These are phyloP conservation scores for Melaleuca alternifolia DNA, from an alignment of 345 rosid species.

Conservation along the genomic window DNA sequence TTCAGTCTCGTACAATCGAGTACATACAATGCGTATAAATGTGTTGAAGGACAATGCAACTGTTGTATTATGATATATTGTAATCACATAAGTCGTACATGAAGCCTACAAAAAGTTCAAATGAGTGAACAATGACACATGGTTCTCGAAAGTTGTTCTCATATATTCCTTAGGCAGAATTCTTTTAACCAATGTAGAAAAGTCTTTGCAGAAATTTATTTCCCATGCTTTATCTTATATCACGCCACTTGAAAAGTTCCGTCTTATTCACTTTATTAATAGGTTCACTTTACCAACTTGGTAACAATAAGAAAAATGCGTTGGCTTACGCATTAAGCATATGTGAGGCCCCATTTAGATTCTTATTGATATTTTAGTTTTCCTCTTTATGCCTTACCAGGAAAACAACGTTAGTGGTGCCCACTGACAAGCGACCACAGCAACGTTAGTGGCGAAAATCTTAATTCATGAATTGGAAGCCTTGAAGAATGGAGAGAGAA, in stretches of 20 bases:
- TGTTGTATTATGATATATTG: background rate
- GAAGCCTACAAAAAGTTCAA: background rate
- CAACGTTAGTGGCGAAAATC: background rate
- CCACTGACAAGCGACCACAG: background rate
- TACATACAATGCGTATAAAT: too few relatives aligned
- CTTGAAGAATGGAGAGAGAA: background rate
- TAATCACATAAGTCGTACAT: background rate
- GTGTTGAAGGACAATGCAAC: background rate
- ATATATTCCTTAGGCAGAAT: background rate
- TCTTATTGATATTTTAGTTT: background rate
- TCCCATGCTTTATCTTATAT: background rate
- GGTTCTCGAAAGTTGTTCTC: background rate
- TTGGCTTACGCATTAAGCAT: background rate
- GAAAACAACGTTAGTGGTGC: background rate
- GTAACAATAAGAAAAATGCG: background rate
- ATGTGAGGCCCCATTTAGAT: background rate
- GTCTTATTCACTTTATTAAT: background rate
- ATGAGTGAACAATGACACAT: background rate
- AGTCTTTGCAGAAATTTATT: background rate
- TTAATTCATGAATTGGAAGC: background rate
- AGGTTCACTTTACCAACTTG: background rate
- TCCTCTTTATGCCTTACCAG: too few relatives aligned
- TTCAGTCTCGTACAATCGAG: too few relatives aligned
- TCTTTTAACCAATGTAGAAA: background rate
- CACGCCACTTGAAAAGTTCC: background rate